Conservation (phyloP, 2,329 filamentous ascomycete genomes). For the Neofusicoccum sp. region DNA sequence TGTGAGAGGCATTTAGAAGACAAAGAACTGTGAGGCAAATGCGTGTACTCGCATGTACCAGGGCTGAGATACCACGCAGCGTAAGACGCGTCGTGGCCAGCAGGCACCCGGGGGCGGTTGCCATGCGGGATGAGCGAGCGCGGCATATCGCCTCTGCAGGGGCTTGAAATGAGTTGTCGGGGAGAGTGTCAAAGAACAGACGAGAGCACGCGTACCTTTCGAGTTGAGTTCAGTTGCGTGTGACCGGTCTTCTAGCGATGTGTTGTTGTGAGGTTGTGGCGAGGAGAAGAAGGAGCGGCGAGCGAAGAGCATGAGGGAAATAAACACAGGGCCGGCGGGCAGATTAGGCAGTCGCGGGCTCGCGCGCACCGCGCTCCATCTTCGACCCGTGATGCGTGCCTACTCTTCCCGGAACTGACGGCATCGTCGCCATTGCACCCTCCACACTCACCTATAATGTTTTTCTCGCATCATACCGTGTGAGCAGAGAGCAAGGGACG, state of each 20-base stretch:
- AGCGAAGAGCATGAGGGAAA: not conserved
- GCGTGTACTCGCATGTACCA: not conserved
- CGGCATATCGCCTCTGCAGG: slow-evolving; percentile 5
- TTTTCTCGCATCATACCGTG: too few relatives aligned
- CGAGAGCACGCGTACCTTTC: not conserved
- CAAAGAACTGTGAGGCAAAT: not conserved
- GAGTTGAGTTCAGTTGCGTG: not conserved
- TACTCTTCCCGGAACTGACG: not conserved
- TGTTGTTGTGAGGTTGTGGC: not conserved
- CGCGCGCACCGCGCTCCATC: not conserved
- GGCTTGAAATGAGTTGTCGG: not conserved
- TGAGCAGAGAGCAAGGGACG: too few relatives aligned
- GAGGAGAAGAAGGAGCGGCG: not conserved
- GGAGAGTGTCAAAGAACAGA: not conserved
- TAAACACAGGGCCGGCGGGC: not conserved
- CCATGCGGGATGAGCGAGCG: slow-evolving; percentile 8
- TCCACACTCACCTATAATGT: too few relatives aligned
- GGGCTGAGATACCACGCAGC: not conserved
- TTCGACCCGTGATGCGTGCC: not conserved
- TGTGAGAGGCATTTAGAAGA: not conserved
- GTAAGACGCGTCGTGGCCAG: not conserved
- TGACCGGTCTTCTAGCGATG: not conserved
- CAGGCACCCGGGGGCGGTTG: slow-evolving; percentile 14
- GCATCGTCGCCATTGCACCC: too few relatives aligned
- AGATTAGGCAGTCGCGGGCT: not conserved